Evolutionary conservation across 2,329 filamentous ascomycete genomes (phyloP).

Genomic region (Coniochaeta sp.): DNA sequence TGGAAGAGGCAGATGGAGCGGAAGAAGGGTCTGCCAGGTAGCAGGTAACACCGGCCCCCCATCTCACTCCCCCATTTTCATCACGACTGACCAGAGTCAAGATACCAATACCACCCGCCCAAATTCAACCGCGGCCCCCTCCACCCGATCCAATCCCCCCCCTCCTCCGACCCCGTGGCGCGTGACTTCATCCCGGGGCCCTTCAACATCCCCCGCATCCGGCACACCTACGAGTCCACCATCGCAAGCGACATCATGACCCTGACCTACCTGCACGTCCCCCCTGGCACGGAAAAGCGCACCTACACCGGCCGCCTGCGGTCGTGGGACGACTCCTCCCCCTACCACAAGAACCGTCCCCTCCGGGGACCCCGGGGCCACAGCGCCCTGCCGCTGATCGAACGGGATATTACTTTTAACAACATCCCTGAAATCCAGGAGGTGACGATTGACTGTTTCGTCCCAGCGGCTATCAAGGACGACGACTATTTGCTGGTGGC

Average conservation of each 20-base stretch:
- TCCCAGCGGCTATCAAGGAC: slow-evolving; percentile 64
- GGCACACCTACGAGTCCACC: slow-evolving; percentile 84
- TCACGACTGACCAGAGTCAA: slow-evolving; percentile 27
- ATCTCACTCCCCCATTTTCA: slow-evolving; percentile 16
- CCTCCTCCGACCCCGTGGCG: slow-evolving; percentile 77
- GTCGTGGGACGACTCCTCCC: slow-evolving; percentile 81
- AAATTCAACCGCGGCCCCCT: slow-evolving; percentile 92
- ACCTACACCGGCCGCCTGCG: slow-evolving; percentile 60
- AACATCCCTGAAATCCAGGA: slow-evolving; percentile 79
- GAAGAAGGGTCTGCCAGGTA: slow-evolving; percentile 35
- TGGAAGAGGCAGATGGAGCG: slow-evolving; percentile 27
- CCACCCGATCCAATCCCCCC: slow-evolving; percentile 87
- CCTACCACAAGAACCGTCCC: slow-evolving; percentile 89
- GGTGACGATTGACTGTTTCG: slow-evolving; percentile 71
- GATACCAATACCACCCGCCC: slow-evolving; percentile 91
- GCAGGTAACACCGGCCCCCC: too few relatives aligned
- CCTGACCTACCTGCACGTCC: slow-evolving; percentile 78
- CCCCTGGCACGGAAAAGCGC: slow-evolving; percentile 61
- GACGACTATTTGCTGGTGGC: slow-evolving; percentile 73
- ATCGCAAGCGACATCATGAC: slow-evolving; percentile 83
- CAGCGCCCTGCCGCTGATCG: slow-evolving; percentile 63
- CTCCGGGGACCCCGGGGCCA: slow-evolving; percentile 78
- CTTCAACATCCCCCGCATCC: slow-evolving; percentile 78
- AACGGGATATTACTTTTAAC: slow-evolving; percentile 68
- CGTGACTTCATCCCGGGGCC: slow-evolving; percentile 86